Conservation (phyloP, 1,139 yeast genomes). For the Scheffersomyces illinoinensis region DNA sequence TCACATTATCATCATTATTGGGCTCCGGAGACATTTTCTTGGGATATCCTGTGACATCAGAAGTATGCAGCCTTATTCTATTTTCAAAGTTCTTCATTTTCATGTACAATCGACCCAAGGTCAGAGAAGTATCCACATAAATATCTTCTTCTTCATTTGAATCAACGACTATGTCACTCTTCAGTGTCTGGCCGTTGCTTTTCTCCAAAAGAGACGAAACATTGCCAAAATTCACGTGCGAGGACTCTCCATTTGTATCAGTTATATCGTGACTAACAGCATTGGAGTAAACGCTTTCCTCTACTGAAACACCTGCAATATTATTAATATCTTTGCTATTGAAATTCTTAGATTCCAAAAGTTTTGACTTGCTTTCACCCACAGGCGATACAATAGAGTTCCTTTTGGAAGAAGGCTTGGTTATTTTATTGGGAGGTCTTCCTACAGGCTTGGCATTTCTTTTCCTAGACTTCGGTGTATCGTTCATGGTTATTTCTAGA, state of each 20-base stretch:
- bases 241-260: neutral
- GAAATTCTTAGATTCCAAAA: neutral
- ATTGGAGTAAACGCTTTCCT: neutral
- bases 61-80: neutral
- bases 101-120: neutral
- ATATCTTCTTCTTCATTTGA: neutral
- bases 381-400: neutral
- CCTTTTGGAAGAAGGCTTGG: neutral
- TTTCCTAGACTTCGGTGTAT: neutral
- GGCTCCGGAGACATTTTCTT: neutral
- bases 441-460: neutral
- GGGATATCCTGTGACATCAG: neutral
- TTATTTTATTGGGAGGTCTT: neutral
- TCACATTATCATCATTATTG: neutral
- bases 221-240: neutral
- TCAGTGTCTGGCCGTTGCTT: neutral
- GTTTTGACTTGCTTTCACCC: neutral
- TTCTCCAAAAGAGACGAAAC: neutral
- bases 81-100: neutral
- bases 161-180: neutral
- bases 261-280: neutral
- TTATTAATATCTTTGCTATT: neutral
- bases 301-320: neutral
- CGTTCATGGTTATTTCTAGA: neutral
- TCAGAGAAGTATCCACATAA: neutral